A percentile compares a stretch with the other conserved stretches of the same genome.
Evolutionary conservation across 2,329 filamentous ascomycete species (phyloP).

Genomic region (Aaosphaeria pasadenensis): DNA sequence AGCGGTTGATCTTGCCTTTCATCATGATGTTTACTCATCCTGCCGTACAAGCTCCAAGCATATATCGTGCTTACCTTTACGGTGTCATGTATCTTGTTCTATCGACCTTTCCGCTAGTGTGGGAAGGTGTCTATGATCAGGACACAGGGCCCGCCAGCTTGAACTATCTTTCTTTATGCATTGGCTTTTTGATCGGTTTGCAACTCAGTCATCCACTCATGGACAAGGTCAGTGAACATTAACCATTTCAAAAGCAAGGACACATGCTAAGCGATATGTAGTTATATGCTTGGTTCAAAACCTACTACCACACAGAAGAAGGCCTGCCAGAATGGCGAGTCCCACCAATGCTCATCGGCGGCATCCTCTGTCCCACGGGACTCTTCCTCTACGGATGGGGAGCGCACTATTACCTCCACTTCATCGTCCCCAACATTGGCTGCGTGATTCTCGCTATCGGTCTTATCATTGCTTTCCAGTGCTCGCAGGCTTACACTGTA

Average conservation of each 20-base stretch:
- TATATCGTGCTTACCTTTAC: slow-evolving; percentile 57
- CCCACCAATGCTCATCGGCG: slow-evolving; percentile 55
- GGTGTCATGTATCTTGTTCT: slow-evolving; percentile 64
- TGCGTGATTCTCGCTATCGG: slow-evolving; percentile 47
- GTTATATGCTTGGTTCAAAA: slow-evolving; percentile 24
- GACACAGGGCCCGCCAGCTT: slow-evolving; percentile 56
- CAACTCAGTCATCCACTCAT: slow-evolving; percentile 45
- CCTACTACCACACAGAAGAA: slow-evolving; percentile 16
- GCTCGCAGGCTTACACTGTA: slow-evolving; percentile 61
- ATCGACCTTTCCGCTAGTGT: slow-evolving; percentile 59
- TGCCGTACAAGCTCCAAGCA: slow-evolving; percentile 56
- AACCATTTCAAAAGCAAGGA: not conserved
- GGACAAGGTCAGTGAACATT: slow-evolving; percentile 31
- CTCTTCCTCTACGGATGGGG: slow-evolving; percentile 57
- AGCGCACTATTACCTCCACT: slow-evolving; percentile 51
- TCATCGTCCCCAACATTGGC: slow-evolving; percentile 55
- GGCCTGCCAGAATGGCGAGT: slow-evolving; percentile 45
- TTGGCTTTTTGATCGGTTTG: slow-evolving; percentile 55
- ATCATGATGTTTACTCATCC: slow-evolving; percentile 59
- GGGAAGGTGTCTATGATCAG: slow-evolving; percentile 54
- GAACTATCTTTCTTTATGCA: slow-evolving; percentile 60
- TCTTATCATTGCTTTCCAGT: slow-evolving; percentile 55
- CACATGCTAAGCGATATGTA: slow-evolving; percentile 1
- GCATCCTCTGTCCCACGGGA: slow-evolving; percentile 48
- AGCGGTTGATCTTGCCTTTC: slow-evolving; percentile 20